phyloP scores from a whole-genome alignment of 2,329 filamentous ascomycete genomes.

The Aspergillus sp. region DNA sequence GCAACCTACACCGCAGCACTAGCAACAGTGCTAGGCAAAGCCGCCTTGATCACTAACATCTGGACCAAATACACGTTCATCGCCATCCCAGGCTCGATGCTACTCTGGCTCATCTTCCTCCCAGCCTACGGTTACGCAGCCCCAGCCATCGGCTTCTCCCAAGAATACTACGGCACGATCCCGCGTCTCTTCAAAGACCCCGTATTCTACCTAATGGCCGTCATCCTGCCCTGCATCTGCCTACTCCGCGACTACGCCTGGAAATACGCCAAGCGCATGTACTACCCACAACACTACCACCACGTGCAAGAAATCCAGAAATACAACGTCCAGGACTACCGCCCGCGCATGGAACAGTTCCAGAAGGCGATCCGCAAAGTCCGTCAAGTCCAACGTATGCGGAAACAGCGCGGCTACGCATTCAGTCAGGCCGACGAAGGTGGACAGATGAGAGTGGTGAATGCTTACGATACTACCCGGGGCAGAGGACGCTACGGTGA shows the following conservation, averaged over 20 bases:
- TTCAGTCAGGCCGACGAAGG: conserved; percentile 97
- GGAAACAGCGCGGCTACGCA: conserved; percentile 96
- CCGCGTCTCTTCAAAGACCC: conserved; percentile 77
- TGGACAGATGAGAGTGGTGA: conserved; percentile 82
- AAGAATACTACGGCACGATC: conserved; percentile 82
- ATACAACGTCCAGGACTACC: conserved; percentile 99
- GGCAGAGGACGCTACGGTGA: conserved; percentile 91
- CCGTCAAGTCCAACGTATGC: conserved; percentile 96
- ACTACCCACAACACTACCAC: conserved; percentile 91
- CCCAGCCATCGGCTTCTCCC: conserved; percentile 76
- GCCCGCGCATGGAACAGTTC: conserved; percentile 98
- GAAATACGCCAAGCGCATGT: conserved; percentile 99
- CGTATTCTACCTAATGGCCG: conserved; percentile 87
- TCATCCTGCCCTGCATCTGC: conserved; percentile 78
- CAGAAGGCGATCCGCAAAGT: conserved; percentile 99
- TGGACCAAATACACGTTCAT: conserved; percentile 99
- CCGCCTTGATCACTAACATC: conserved; percentile 90
- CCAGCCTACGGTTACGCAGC: conserved; percentile 84
- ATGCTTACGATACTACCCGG: conserved; percentile 96
- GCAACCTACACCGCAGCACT: conserved; percentile 93
- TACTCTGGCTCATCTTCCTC: conserved; percentile 88
- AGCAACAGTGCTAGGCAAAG: conserved; percentile 90
- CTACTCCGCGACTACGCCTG: conserved; percentile 86
- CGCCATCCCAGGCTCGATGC: conserved; percentile 89
- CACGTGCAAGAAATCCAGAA: conserved; percentile 99